These are phyloP conservation scores for Cercospora canescens DNA, from an alignment of 2,329 filamentous ascomycete genomes.

Conservation along the genomic window DNA sequence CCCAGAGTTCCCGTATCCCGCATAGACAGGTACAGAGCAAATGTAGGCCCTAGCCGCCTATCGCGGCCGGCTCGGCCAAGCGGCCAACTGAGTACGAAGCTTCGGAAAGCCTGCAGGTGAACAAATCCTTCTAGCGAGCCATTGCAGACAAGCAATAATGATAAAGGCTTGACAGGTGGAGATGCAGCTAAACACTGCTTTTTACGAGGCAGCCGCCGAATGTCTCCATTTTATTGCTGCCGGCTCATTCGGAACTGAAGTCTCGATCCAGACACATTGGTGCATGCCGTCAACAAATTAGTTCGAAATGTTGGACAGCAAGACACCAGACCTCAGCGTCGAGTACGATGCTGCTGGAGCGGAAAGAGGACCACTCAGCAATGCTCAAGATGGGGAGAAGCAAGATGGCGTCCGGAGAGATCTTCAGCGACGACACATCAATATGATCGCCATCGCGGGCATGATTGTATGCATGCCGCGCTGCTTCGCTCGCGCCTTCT, in stretches of 20 bases:
- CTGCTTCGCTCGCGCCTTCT: neutral
- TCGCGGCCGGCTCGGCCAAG: neutral
- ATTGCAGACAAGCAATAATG: neutral
- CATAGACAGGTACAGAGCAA: neutral
- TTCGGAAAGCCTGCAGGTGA: neutral
- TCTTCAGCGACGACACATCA: slow-evolving; percentile 27
- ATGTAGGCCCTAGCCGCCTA: neutral
- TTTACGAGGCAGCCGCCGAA: neutral
- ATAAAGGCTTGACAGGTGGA: neutral
- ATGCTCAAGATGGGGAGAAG: neutral
- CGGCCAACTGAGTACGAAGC: neutral
- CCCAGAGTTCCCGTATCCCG: too few species aligned
- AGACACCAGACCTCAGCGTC: slow-evolving; percentile 5
- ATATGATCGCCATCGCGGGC: slow-evolving; percentile 30
- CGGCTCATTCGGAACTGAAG: neutral
- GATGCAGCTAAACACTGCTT: neutral
- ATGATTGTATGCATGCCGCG: slow-evolving; percentile 17
- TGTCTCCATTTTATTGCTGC: neutral
- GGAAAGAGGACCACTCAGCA: slow-evolving; percentile 4
- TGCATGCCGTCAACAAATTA: neutral
- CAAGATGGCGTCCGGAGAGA: slow-evolving; percentile 14
- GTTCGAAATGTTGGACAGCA: neutral
- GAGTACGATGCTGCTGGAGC: neutral
- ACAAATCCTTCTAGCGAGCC: neutral
- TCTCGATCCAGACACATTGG: neutral